Base-by-base conservation (phyloP, 2,329 filamentous ascomycete species). In the Aureobasidium musti region DNA sequence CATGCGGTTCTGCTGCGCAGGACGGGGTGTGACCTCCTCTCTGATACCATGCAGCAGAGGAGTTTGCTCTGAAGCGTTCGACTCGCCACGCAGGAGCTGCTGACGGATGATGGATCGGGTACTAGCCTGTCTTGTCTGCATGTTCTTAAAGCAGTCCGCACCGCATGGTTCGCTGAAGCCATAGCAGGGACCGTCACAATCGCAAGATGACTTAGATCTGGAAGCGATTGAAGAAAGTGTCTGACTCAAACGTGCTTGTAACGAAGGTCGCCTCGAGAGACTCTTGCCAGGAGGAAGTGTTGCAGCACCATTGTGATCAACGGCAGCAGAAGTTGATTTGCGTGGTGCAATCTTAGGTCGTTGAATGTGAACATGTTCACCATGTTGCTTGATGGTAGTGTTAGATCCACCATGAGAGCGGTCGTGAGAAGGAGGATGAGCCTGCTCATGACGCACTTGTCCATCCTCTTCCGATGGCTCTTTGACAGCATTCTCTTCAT, bases 81-180 rank as follows among this genome's bases (percentile, higher is more conserved):
- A 59, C 70, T 73, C 26, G 50, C 66, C 33, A 69, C 70, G 30
- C 66, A 71, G 43, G 28, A 57, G 45, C 35, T 65, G 52, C 7
- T 49, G 49, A 17, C 35, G 23, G 6, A 57, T 67, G 21, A 65
- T 35, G 1, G 66, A 59, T 8, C 64, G 37, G 21, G 67, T 64
- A 43, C 68, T 68, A 28, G 57, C 54, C 7, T 77, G 75, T 60
- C 78, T 71, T 0, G 77, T 74, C 50, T 77, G 79, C 5, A 82
- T 73, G 43, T 78, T 82, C 73, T 84, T 86, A 71, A 85, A 84
- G 74, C 86, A 88, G 68, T 88, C 85, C 28, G 80, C 79, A 1
- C 86, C 86, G 71, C 86, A 89, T 0, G 84, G 82, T 70, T 88
- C 84, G 3, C 84, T 86, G 70, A 84, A 84, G 0, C 87, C 87